Evolutionary conservation across 768 basidiomycete genomes (phyloP).

Genomic region (Boletus vinaceobasis): DNA sequence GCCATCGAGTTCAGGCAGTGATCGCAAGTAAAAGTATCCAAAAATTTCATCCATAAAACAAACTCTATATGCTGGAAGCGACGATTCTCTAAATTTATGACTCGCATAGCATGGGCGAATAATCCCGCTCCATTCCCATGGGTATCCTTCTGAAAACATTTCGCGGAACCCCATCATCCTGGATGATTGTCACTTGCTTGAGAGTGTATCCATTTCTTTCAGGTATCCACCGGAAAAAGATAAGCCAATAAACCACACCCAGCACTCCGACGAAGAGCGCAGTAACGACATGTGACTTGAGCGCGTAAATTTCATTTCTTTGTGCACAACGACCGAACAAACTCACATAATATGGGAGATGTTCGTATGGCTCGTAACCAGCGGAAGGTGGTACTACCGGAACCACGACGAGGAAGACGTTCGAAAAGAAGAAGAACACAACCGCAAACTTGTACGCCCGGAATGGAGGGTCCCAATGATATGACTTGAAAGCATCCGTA

Average conservation of each 20-base stretch:
- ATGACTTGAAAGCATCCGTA: conserved; percentile 38
- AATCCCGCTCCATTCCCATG: neutral
- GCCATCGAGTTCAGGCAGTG: neutral
- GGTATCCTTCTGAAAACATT: conserved; percentile 46
- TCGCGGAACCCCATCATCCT: conserved; percentile 59
- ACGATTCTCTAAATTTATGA: neutral
- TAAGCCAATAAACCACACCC: conserved; percentile 56
- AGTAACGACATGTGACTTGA: conserved; percentile 48
- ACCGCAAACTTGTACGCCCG: conserved; percentile 48
- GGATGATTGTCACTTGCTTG: conserved; percentile 42
- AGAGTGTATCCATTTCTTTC: conserved; percentile 46
- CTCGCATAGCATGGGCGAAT: neutral
- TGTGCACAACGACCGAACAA: neutral
- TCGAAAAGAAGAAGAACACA: conserved; percentile 58
- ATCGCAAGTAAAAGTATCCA: neutral
- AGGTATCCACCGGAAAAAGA: conserved; percentile 51
- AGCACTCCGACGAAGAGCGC: conserved; percentile 45
- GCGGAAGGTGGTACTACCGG: conserved; percentile 61
- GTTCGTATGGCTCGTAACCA: conserved; percentile 50
- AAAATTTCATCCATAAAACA: neutral
- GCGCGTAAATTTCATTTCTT: neutral
- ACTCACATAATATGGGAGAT: conserved; percentile 69
- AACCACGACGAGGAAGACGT: conserved; percentile 58
- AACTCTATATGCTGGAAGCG: neutral
- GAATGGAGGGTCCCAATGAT: conserved; percentile 66